Evolutionary conservation across 2,329 filamentous ascomycete species (phyloP).

Genomic region (Dendrostoma leiphaemia): DNA sequence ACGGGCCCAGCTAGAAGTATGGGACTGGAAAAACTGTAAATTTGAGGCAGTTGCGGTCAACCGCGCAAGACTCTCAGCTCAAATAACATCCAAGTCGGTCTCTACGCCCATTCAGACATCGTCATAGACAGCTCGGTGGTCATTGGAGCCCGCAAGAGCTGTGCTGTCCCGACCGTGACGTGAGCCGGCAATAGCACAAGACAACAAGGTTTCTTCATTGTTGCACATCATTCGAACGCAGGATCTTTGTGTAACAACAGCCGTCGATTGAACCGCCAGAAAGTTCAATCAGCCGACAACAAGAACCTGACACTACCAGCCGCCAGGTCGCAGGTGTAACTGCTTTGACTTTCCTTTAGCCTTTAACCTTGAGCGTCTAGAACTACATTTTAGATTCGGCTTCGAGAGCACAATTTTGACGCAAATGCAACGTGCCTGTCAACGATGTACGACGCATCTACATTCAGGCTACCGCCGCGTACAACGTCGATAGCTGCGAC

Average conservation of each 20-base stretch:
- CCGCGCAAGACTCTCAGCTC: not conserved
- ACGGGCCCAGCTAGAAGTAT: not conserved
- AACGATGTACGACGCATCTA: slow-evolving; percentile 5
- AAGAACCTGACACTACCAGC: slow-evolving; percentile 8
- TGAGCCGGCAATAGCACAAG: not conserved
- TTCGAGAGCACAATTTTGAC: not conserved
- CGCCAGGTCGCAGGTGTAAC: slow-evolving; percentile 1
- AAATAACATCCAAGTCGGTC: not conserved
- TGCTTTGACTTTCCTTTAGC: not conserved
- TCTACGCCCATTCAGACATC: not conserved
- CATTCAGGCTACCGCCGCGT: slow-evolving; percentile 3
- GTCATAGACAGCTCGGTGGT: not conserved
- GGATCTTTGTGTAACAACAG: not conserved
- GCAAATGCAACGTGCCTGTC: slow-evolving; percentile 13
- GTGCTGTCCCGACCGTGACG: not conserved
- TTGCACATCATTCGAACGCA: not conserved
- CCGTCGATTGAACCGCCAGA: slow-evolving; percentile 14
- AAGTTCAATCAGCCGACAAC: slow-evolving; percentile 33
- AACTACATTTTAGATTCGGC: not conserved
- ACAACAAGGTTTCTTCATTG: not conserved
- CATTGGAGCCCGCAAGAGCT: not conserved
- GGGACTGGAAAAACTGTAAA: not conserved
- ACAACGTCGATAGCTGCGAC: not conserved
- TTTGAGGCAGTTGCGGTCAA: not conserved
- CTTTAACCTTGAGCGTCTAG: not conserved